These are phyloP conservation scores for Trematosphaeria pertusa DNA, from an alignment of 2,329 filamentous ascomycete species.

Conservation along the genomic window DNA sequence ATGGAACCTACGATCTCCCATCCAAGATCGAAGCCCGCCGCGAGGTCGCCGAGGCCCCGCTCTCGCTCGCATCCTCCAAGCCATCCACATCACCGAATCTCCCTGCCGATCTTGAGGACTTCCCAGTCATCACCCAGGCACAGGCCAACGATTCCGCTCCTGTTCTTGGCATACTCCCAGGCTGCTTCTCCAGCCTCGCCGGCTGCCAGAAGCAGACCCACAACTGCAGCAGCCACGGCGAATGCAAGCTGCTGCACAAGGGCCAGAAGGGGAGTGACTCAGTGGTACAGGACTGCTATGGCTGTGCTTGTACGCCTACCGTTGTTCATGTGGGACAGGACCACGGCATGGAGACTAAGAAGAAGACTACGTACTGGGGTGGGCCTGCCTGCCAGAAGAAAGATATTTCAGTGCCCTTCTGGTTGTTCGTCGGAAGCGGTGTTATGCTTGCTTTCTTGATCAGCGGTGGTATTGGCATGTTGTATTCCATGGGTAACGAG, in stretches of 20 bases:
- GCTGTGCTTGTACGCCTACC: constrained; percentile 75
- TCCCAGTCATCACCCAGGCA: constrained; percentile 31
- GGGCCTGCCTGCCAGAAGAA: constrained; percentile 89
- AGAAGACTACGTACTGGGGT: constrained; percentile 76
- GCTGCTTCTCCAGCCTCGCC: constrained; percentile 76
- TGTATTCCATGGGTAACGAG: constrained; percentile 85
- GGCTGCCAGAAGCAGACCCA: constrained; percentile 74
- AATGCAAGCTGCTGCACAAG: constrained; percentile 72
- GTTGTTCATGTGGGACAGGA: constrained; percentile 57
- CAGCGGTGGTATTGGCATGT: constrained; percentile 74
- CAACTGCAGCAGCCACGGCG: constrained; percentile 83
- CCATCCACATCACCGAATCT: constrained; percentile 34
- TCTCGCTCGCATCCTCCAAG: constrained; percentile 31
- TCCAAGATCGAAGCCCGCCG: constrained; percentile 30
- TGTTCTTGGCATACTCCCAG: constrained; percentile 64
- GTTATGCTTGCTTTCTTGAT: constrained; percentile 73
- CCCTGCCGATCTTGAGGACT: constrained; percentile 34
- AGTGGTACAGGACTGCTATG: constrained; percentile 68
- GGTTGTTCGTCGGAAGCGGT: constrained; percentile 79
- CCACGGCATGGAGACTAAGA: constrained; percentile 53
- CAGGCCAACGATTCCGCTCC: constrained; percentile 37
- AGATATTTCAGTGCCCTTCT: constrained; percentile 88
- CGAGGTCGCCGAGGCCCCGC: constrained; percentile 39
- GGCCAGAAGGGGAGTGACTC: constrained; percentile 36
- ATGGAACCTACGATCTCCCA: constrained; percentile 44